These are phyloP conservation scores for Pseudocercospora vitis DNA, from an alignment of 2,329 filamentous ascomycete species.

Conservation along the genomic window DNA sequence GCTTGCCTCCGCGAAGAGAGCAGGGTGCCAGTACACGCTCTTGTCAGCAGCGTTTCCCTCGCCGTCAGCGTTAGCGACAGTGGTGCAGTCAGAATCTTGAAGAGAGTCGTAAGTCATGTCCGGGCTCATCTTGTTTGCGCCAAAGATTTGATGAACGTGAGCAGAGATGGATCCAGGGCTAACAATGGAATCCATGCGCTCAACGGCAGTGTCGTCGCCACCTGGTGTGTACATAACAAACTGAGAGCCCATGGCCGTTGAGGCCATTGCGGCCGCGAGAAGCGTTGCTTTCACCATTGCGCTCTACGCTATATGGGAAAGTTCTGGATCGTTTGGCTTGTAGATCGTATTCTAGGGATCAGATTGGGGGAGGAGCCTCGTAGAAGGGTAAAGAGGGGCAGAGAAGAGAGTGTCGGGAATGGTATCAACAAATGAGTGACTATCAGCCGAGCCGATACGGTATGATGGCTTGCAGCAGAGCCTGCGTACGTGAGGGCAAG, in stretches of 20 bases:
- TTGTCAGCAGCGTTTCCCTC: conserved; percentile 57
- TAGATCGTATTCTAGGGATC: no score
- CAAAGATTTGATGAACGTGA: conserved; percentile 71
- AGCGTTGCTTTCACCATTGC: conserved; percentile 12
- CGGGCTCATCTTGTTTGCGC: conserved; percentile 65
- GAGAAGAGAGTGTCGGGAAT: conserved; percentile 6
- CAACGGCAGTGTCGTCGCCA: conserved; percentile 46
- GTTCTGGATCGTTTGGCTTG: not conserved
- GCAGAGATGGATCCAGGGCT: conserved; percentile 57
- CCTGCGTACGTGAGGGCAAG: conserved; percentile 3
- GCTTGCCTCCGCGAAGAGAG: conserved; percentile 65
- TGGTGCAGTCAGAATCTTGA: conserved; percentile 56
- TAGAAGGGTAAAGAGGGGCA: not conserved
- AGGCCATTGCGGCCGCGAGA: conserved; percentile 22
- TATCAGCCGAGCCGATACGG: conserved; percentile 6
- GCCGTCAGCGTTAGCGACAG: conserved; percentile 28
- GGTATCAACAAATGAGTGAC: conserved; percentile 5
- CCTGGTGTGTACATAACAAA: conserved; percentile 33
- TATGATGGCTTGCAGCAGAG: conserved; percentile 7
- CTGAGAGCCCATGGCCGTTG: conserved; percentile 24
- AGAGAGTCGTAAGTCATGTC: conserved; percentile 63
- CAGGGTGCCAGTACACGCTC: conserved; percentile 76
- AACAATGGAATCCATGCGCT: conserved; percentile 67
- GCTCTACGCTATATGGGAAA: conserved; percentile 3
- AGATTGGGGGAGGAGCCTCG: not conserved